Evolutionary conservation across 768 basidiomycete genomes (phyloP).

Genomic region (Tylopilus sp.): DNA sequence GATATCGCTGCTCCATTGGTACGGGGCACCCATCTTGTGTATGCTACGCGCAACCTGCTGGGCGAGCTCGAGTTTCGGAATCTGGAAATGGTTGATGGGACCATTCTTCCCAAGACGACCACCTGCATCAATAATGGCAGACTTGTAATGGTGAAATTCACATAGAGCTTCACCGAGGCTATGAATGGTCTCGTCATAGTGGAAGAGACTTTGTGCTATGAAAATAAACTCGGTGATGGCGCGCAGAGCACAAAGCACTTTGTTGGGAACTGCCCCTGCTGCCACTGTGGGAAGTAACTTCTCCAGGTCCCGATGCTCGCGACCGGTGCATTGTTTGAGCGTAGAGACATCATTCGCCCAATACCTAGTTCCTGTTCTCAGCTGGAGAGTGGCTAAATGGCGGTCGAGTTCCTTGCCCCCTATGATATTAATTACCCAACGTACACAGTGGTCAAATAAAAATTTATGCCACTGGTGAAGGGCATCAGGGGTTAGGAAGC

Average conservation of each 20-base stretch:
- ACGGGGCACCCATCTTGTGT: slow-evolving; percentile 27
- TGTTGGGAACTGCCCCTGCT: slow-evolving; percentile 15
- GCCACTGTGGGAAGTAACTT: not conserved
- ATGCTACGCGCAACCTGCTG: slow-evolving; percentile 22
- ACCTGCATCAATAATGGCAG: not conserved
- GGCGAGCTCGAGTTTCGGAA: slow-evolving; percentile 22
- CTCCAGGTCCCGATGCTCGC: slow-evolving; percentile 5
- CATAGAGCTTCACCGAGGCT: not conserved
- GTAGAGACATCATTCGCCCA: slow-evolving; percentile 6
- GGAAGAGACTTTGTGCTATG: slow-evolving; percentile 27
- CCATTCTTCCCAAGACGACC: slow-evolving; percentile 7
- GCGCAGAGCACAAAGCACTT: slow-evolving; percentile 32
- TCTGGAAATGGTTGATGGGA: slow-evolving; percentile 3
- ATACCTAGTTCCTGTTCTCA: not conserved
- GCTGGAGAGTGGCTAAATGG: slow-evolving; percentile 23
- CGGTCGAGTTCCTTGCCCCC: slow-evolving; percentile 18
- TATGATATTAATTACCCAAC: slow-evolving; percentile 3
- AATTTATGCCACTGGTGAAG: slow-evolving; percentile 11
- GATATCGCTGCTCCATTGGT: slow-evolving; percentile 16
- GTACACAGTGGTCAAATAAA: slow-evolving; percentile 21
- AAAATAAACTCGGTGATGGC: slow-evolving; percentile 39
- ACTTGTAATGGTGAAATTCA: slow-evolving; percentile 11
- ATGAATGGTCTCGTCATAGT: not conserved
- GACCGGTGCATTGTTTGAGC: slow-evolving; percentile 4
- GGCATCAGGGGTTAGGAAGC: not conserved